Percentiles rank a stretch among this genome's conserved stretches.
Evolutionary conservation across 495 filamentous ascomycete genomes (phyloP).

Genomic region (Aspergillus baeticus): DNA sequence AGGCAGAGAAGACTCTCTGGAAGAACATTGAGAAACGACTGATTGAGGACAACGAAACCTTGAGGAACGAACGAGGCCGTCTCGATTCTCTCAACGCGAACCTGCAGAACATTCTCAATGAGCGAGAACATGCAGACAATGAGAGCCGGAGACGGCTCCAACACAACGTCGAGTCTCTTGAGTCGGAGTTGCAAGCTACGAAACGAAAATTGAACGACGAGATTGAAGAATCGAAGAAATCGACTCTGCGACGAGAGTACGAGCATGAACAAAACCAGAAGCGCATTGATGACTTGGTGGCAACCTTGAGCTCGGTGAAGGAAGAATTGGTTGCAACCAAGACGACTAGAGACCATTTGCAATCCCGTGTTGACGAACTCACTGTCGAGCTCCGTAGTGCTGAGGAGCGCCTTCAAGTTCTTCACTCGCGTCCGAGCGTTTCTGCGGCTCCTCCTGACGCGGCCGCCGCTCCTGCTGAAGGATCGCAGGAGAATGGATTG

Average conservation of each 20-base stretch:
- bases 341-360: conserved; percentile 83
- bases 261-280: conserved; percentile 83
- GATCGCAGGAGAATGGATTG: conserved; percentile 50
- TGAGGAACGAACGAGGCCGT: conserved; percentile 78
- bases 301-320: conserved; percentile 71
- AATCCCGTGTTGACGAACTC: conserved; percentile 82
- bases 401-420: conserved; percentile 76
- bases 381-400: conserved; percentile 82
- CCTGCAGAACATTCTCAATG: conserved; percentile 82
- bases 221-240: conserved; percentile 76
- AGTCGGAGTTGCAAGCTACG: conserved; percentile 70
- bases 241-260: conserved; percentile 78
- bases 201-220: conserved; percentile 85
- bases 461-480: conserved; percentile 31
- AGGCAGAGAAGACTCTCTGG: conserved; percentile 88
- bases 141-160: conserved; percentile 79
- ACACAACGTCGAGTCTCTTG: conserved; percentile 69
- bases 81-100: conserved; percentile 77
- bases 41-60: conserved; percentile 76
- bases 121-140: conserved; percentile 81
- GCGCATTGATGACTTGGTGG: conserved; percentile 82
- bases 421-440: conserved; percentile 71
- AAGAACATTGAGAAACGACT: conserved; percentile 87
- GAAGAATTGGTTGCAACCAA: conserved; percentile 82
- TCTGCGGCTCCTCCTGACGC: conserved; percentile 37